phyloP scores from a whole-genome alignment of 768 basidiomycete species.

The Mrakia frigida region DNA sequence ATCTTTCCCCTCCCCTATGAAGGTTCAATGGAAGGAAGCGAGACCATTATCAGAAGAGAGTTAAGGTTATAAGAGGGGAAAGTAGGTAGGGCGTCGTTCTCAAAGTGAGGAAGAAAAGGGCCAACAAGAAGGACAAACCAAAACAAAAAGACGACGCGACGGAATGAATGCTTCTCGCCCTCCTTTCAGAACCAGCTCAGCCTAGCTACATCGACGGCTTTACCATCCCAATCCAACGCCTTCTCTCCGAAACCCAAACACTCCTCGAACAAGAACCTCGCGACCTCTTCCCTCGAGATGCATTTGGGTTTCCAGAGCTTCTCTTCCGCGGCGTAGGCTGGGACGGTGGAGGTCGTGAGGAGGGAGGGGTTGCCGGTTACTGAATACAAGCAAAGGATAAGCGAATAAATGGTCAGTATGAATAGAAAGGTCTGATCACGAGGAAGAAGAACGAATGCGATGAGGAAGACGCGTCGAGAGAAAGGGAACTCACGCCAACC shows the following conservation, averaged over 20 bases:
- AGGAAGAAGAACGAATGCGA: background rate
- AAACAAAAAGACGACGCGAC: background rate
- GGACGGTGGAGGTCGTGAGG: background rate
- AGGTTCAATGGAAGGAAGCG: too few relatives aligned
- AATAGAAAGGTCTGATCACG: background rate
- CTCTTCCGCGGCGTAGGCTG: background rate
- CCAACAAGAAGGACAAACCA: background rate
- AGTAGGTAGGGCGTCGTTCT: background rate
- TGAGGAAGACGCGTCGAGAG: background rate
- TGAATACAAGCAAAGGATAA: background rate
- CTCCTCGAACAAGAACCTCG: background rate
- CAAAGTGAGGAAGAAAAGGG: too few relatives aligned
- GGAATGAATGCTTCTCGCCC: background rate
- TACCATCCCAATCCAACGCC: background rate
- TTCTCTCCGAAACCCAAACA: background rate
- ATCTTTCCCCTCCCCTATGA: too few relatives aligned
- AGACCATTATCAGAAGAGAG: too few relatives aligned
- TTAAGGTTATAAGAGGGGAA: too few relatives aligned
- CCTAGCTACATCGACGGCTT: background rate
- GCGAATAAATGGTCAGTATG: background rate
- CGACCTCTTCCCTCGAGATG: slow-evolving; percentile 3
- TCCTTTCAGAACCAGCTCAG: background rate
- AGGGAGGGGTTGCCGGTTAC: background rate
- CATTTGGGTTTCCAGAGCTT: background rate
- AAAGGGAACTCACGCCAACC: background rate